Conservation (phyloP, 2,329 filamentous ascomycete species). For the Phialemonium atrogriseum region DNA sequence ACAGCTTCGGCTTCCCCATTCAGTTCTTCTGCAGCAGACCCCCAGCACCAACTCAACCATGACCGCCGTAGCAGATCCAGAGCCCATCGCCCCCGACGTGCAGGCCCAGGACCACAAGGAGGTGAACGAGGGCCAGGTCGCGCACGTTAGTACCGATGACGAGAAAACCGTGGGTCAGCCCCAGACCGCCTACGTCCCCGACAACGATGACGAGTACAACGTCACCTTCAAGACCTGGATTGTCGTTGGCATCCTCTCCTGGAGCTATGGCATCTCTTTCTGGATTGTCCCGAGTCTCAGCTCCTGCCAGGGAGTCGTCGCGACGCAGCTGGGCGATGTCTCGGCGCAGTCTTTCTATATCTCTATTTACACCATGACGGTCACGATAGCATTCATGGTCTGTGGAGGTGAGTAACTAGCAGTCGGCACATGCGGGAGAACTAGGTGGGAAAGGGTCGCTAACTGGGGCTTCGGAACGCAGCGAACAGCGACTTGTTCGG, state of each 20-base stretch:
- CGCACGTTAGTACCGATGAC: too few relatives aligned
- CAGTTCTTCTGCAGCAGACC: too few relatives aligned
- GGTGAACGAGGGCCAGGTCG: too few relatives aligned
- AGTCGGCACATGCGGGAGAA: conserved; percentile 8
- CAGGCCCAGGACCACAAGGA: too few relatives aligned
- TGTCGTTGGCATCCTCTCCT: conserved; percentile 25
- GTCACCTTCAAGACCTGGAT: conserved; percentile 32
- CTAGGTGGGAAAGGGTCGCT: too few relatives aligned
- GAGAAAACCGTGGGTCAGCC: too few relatives aligned
- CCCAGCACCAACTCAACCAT: too few relatives aligned
- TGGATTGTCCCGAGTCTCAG: conserved; percentile 27
- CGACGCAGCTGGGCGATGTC: conserved; percentile 24
- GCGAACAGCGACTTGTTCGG: conserved; percentile 39
- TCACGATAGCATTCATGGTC: conserved; percentile 31
- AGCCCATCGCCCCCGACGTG: too few relatives aligned
- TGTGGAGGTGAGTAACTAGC: conserved; percentile 15
- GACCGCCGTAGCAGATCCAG: too few relatives aligned
- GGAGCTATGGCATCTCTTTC: conserved; percentile 28
- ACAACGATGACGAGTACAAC: conserved; percentile 25
- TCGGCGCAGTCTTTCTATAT: conserved; percentile 24
- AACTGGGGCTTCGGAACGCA: too few relatives aligned
- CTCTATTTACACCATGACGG: conserved; percentile 28
- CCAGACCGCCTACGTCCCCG: conserved; percentile 20
- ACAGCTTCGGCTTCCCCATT: too few relatives aligned
- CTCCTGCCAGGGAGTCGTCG: conserved; percentile 19